Conservation (phyloP, 2,329 filamentous ascomycete genomes). For the Aspergillus pseudonomiae region DNA sequence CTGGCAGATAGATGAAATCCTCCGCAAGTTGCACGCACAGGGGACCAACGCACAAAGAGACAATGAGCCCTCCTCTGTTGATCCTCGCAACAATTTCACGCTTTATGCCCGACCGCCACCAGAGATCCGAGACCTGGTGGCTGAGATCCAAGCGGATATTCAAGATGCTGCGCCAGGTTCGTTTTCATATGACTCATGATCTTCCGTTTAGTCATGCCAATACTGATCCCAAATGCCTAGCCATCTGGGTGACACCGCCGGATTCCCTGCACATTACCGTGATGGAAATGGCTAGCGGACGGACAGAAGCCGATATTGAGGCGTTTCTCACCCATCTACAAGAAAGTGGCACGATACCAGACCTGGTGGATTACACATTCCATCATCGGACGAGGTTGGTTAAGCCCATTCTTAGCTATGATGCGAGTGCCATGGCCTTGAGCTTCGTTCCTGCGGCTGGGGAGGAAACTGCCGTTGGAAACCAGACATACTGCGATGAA, state of each 20-base stretch:
- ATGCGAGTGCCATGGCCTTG: constrained; percentile 81
- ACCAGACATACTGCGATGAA: constrained; percentile 39
- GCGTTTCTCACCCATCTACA: constrained; percentile 62
- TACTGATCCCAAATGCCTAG: constrained; percentile 45
- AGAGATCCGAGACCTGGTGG: constrained; percentile 69
- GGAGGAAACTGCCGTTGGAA: constrained; percentile 47
- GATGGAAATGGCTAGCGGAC: constrained; percentile 81
- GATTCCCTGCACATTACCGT: constrained; percentile 81
- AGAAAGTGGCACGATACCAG: constrained; percentile 52
- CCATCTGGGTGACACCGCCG: constrained; percentile 82
- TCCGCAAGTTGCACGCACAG: constrained; percentile 65
- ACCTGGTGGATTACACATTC: constrained; percentile 68
- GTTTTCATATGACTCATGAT: constrained; percentile 33
- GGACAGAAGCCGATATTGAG: constrained; percentile 69
- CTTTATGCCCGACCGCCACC: constrained; percentile 85
- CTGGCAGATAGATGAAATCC: constrained; percentile 74
- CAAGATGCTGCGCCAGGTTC: constrained; percentile 68
- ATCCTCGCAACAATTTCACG: constrained; percentile 79
- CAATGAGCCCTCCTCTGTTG: constrained; percentile 69
- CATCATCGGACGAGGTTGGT: constrained; percentile 73
- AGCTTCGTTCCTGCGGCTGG: constrained; percentile 81
- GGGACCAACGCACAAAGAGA: constrained; percentile 45
- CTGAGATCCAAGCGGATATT: constrained; percentile 69
- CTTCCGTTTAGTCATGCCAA: neutral
- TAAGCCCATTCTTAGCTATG: constrained; percentile 81